Evolutionary conservation across 768 basidiomycete species (phyloP), one percentile per base, ranked within the genome.

Genomic region (Gymnopilus junonius): DNA sequence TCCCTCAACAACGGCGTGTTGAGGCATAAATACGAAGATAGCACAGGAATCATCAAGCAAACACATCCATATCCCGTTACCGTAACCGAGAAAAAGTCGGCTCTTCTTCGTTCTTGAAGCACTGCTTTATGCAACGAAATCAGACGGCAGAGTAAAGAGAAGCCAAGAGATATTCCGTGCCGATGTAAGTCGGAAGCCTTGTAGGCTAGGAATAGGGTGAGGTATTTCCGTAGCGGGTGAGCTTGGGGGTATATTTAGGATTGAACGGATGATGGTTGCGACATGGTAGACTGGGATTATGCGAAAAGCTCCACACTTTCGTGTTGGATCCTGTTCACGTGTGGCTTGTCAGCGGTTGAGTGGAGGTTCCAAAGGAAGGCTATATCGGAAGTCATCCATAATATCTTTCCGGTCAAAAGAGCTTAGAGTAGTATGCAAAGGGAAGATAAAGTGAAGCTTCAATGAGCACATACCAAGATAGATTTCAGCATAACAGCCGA

Each of bases 141-240:
- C 12, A 21, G 31, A 54, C 34, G 34, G 53, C 34, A 54, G 29
- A 46, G 45, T 5, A 25, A 23, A 51, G 12, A 51, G 45, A 54
- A 55, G 37, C 23, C n/a, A 17, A 39, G 54, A 29, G 15, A 55
- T 55, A 55, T 55, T 55, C 54, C 54, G 54, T 55, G 54, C 54
- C 54, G 54, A n/a, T 40, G 54, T 37, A 37, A 55, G 29, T n/a
- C n/a, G n/a, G n/a, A n/a, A n/a, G n/a, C n/a, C n/a, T n/a, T n/a
- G 54, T 10, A 55, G 21, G 11, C 5, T 11, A 55, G 25, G 25
- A 20, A 55, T 23, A 55, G 35, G 25, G 29, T 14, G 46, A 27
- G 12, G 27, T 50, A 50, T 50, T 50, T 50, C 31, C 12, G 40
- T 42, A n/a, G n/a, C n/a, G n/a, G n/a, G n/a, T n/a, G n/a, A 39